A percentile compares a stretch with the other conserved stretches of the same genome.
Conservation (phyloP, 306 rosid genomes). For the Trifolium fragiferum region DNA sequence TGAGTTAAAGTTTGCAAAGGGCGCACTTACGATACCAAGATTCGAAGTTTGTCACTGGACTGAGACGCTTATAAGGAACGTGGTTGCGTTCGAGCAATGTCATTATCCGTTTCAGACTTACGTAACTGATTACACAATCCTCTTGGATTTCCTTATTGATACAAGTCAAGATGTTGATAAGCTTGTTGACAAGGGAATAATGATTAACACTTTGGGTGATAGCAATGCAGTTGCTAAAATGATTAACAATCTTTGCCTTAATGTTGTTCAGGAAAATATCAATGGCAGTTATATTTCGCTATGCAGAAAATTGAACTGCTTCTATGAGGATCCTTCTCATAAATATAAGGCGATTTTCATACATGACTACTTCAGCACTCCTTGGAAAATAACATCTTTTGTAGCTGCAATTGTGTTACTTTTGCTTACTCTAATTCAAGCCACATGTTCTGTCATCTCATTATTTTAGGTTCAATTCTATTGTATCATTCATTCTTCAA, state of each 20-base stretch:
- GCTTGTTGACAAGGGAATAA: slow-evolving; percentile 41
- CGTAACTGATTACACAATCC: slow-evolving; percentile 29
- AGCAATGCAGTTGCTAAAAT: slow-evolving; percentile 32
- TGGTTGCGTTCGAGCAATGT: slow-evolving; percentile 45
- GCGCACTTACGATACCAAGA: slow-evolving; percentile 30
- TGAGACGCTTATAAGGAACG: slow-evolving; percentile 37
- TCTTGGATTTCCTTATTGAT: slow-evolving; percentile 41
- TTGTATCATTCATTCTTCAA: slow-evolving; percentile 1
- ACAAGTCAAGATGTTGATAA: slow-evolving; percentile 38
- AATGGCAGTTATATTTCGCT: slow-evolving; percentile 8
- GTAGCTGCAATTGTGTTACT: slow-evolving; percentile 32
- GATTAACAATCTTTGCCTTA: slow-evolving; percentile 34
- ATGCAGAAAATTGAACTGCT: slow-evolving; percentile 16
- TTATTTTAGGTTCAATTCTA: background rate
- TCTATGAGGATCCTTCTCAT: slow-evolving; percentile 22
- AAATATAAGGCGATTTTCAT: slow-evolving; percentile 35
- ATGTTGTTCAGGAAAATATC: slow-evolving; percentile 41
- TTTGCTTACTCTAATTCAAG: slow-evolving; percentile 40
- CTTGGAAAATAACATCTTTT: slow-evolving; percentile 40
- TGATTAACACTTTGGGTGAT: slow-evolving; percentile 39
- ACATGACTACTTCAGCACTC: slow-evolving; percentile 41
- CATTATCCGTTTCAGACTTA: slow-evolving; percentile 39
- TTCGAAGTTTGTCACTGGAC: slow-evolving; percentile 41
- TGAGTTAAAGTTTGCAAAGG: slow-evolving; percentile 32
- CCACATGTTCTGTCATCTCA: slow-evolving; percentile 33